A percentile compares a stretch with the other conserved stretches of the same genome.
Conservation (phyloP, 306 rosid species). For the Cyclanthera cordifolia region DNA sequence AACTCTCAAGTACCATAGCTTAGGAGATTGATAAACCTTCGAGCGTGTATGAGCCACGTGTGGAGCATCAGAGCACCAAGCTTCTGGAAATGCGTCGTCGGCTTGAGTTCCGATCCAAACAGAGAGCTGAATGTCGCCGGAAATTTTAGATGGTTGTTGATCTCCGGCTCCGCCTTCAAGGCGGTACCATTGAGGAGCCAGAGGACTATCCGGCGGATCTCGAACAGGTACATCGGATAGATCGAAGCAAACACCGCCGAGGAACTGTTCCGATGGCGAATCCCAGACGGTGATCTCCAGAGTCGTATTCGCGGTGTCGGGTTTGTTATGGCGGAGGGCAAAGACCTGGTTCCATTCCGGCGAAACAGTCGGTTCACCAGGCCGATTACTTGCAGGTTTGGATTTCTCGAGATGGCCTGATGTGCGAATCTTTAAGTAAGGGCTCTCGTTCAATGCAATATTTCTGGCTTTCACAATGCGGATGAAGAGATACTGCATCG, state of each 20-base stretch:
- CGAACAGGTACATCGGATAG: slow-evolving; percentile 38
- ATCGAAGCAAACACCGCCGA: slow-evolving; percentile 65
- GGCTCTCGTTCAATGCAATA: slow-evolving; percentile 34
- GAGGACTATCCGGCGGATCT: slow-evolving; percentile 43
- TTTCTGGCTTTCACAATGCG: slow-evolving; percentile 69
- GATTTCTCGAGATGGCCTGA: slow-evolving; percentile 34
- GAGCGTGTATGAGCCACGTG: slow-evolving; percentile 39
- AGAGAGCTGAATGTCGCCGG: slow-evolving; percentile 44
- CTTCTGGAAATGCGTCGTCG: slow-evolving; percentile 41
- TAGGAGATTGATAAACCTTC: slow-evolving; percentile 49
- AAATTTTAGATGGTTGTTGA: slow-evolving; percentile 20
- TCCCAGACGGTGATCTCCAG: slow-evolving; percentile 70
- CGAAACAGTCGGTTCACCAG: slow-evolving; percentile 51
- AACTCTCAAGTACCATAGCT: slow-evolving; percentile 43
- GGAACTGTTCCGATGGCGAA: slow-evolving; percentile 40
- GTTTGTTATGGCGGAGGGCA: slow-evolving; percentile 37
- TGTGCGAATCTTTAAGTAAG: slow-evolving; percentile 46
- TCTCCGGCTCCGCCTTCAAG: slow-evolving; percentile 35
- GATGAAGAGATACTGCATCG: slow-evolving; percentile 73
- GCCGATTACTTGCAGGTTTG: slow-evolving; percentile 37
- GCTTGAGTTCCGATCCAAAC: slow-evolving; percentile 60
- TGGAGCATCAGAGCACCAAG: slow-evolving; percentile 48
- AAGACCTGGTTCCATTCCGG: slow-evolving; percentile 79
- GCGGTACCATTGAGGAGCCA: slow-evolving; percentile 40
- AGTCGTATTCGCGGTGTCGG: slow-evolving; percentile 37